Evolutionary conservation across 148 eudicot species (phyloP).

Genomic region (Mesembryanthemum crystallinum): DNA sequence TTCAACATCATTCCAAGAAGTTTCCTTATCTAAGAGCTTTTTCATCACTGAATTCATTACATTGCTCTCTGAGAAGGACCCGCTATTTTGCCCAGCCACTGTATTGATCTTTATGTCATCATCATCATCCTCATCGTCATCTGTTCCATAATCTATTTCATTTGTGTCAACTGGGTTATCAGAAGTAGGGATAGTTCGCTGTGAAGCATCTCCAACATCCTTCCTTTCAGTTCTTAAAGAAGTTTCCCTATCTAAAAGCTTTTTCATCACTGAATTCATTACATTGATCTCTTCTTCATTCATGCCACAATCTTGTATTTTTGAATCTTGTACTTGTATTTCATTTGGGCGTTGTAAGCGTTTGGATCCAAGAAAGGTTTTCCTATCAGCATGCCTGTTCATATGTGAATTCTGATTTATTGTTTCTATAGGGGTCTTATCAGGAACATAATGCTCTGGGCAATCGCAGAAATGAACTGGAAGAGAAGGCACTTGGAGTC

Average conservation of each 20-base stretch:
- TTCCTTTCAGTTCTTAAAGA: slow-evolving; percentile 18
- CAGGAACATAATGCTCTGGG: slow-evolving; percentile 56
- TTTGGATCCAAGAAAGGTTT: slow-evolving; percentile 19
- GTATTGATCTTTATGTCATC: slow-evolving; percentile 52
- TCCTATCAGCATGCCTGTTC: slow-evolving; percentile 42
- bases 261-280: slow-evolving; percentile 78
- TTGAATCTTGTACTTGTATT: slow-evolving; percentile 24
- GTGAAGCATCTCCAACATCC: slow-evolving; percentile 8
- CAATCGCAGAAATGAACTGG: slow-evolving; percentile 91
- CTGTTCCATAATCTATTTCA: slow-evolving; percentile 27
- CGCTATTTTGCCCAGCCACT: slow-evolving; percentile 31
- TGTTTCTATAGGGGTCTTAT: slow-evolving; percentile 30
- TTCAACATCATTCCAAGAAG: slow-evolving; percentile 10
- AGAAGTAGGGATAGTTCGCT: slow-evolving; percentile 18
- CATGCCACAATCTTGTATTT: slow-evolving; percentile 46
- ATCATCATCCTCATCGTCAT: slow-evolving; percentile 33
- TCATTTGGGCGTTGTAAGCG: slow-evolving; percentile 17
- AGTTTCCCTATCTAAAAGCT: slow-evolving; percentile 39
- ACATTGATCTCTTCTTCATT: slow-evolving; percentile 73
- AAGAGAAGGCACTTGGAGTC: slow-evolving; percentile 52
- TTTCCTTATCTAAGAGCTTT: slow-evolving; percentile 45
- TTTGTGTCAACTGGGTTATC: slow-evolving; percentile 21
- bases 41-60: slow-evolving; percentile 77
- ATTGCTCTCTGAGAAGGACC: slow-evolving; percentile 53
- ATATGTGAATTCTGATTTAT: slow-evolving; percentile 59